Evolutionary conservation across 495 filamentous ascomycete species (phyloP).

Genomic region (Penicillium coprophilum): DNA sequence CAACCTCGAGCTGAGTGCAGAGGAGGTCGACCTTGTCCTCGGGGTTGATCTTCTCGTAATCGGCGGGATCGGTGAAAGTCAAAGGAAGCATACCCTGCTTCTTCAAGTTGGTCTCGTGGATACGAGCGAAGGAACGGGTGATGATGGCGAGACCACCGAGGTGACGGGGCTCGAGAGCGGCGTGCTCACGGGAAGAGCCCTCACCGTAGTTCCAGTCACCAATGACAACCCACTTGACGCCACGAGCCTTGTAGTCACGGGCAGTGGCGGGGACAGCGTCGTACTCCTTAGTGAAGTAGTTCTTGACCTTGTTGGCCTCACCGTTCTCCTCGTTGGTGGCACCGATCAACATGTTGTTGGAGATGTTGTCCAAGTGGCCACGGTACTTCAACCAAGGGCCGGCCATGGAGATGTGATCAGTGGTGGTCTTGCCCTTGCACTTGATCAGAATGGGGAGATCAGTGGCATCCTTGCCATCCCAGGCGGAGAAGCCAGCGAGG

Average conservation of each 20-base stretch:
- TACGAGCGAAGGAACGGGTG: slow-evolving; percentile 94
- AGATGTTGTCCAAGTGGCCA: slow-evolving; percentile 99
- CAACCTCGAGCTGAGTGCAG: slow-evolving; percentile 88
- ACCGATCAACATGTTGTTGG: slow-evolving; percentile 99
- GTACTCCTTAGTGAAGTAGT: slow-evolving; percentile 77
- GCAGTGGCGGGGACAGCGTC: slow-evolving; percentile 91
- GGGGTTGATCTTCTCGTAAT: slow-evolving; percentile 96
- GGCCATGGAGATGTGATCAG: slow-evolving; percentile 98
- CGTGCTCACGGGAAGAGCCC: slow-evolving; percentile 95
- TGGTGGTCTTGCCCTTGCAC: slow-evolving; percentile 96
- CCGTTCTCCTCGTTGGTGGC: slow-evolving; percentile 93
- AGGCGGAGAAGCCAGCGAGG: slow-evolving; percentile 78
- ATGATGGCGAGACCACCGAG: slow-evolving; percentile 97
- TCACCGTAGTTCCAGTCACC: slow-evolving; percentile 99
- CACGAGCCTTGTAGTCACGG: slow-evolving; percentile 97
- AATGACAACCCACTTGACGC: slow-evolving; percentile 94
- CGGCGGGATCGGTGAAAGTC: slow-evolving; percentile 89
- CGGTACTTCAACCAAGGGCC: slow-evolving; percentile 99
- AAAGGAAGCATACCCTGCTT: slow-evolving; percentile 99
- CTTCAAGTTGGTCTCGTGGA: slow-evolving; percentile 99
- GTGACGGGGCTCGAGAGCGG: slow-evolving; percentile 95
- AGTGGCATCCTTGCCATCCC: slow-evolving; percentile 91
- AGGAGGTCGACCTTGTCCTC: slow-evolving; percentile 88
- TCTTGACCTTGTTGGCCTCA: slow-evolving; percentile 98
- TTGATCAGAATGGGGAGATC: slow-evolving; percentile 97